A percentile compares a stretch with the other conserved stretches of the same genome.
phyloP scores from a whole-genome alignment of 176 grass and related monocot genomes.

The Aegilops tauschii region DNA sequence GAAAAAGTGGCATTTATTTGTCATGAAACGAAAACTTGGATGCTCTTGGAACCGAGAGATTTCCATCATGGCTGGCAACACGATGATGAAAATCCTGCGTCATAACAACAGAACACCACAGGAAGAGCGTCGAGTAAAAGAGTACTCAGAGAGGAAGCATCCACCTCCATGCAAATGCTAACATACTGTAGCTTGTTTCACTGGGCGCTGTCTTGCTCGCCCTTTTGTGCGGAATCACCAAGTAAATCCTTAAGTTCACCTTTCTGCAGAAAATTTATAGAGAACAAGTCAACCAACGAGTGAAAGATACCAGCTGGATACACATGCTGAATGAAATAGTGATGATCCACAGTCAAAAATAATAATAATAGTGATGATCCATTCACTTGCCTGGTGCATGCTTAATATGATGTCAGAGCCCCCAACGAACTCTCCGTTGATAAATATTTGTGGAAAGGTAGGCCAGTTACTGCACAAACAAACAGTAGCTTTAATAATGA shows the following conservation, averaged over 20 bases:
- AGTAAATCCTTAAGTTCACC: constrained; percentile 83
- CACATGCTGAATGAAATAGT: background rate
- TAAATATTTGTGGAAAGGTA: constrained; percentile 97
- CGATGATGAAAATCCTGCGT: background rate
- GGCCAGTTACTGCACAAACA: constrained; percentile 72
- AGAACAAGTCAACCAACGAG: background rate
- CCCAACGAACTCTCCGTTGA: constrained; percentile 92
- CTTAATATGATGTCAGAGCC: constrained; percentile 92
- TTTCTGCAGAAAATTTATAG: constrained; percentile 56
- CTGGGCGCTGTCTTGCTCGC: constrained; percentile 25
- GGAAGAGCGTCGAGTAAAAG: background rate
- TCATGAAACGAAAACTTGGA: background rate
- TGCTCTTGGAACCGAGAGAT: background rate
- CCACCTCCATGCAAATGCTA: background rate
- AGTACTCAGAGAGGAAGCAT: background rate
- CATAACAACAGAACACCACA: background rate
- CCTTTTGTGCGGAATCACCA: constrained; percentile 33
- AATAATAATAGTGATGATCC: background rate
- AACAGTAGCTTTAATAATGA: constrained; percentile 12
- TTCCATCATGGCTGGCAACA: background rate
- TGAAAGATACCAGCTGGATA: constrained; percentile 8
- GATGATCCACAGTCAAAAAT: background rate
- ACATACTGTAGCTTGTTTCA: constrained; percentile 24
- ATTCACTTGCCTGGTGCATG: constrained; percentile 87
- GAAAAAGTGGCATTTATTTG: constrained; percentile 17